Evolutionary conservation across 2,329 filamentous ascomycete genomes (phyloP).

Genomic region (Fusarium clavum): DNA sequence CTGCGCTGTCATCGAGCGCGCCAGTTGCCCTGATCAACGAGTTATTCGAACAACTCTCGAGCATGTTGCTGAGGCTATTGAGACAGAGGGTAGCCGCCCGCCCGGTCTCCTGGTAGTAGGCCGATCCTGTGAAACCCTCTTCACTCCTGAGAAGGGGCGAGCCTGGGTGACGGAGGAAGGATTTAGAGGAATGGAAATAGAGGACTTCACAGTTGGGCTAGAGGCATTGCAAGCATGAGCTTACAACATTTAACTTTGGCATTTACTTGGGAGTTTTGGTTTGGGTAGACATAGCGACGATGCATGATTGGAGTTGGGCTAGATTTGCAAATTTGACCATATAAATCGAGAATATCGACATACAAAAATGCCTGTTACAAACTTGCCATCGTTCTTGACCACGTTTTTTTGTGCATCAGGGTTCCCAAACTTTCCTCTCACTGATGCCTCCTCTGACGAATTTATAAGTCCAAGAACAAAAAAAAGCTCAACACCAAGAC

Average conservation of each 20-base stretch:
- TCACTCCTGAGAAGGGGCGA: slow-evolving; percentile 65
- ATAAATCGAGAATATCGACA: background rate
- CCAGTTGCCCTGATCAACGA: slow-evolving; percentile 92
- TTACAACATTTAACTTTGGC: background rate
- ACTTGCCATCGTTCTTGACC: background rate
- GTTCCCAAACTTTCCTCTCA: background rate
- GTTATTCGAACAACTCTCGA: slow-evolving; percentile 89
- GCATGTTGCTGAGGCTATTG: slow-evolving; percentile 83
- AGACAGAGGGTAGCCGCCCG: slow-evolving; percentile 88
- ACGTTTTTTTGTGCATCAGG: background rate
- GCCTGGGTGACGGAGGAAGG: slow-evolving; percentile 91
- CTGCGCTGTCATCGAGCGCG: slow-evolving; percentile 92
- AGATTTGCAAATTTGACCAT: slow-evolving; percentile 8
- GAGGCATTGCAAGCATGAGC: slow-evolving; percentile 40
- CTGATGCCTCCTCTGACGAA: background rate
- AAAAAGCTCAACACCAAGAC: background rate
- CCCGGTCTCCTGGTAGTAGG: slow-evolving; percentile 91
- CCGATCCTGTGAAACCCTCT: slow-evolving; percentile 81
- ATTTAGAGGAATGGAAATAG: slow-evolving; percentile 76
- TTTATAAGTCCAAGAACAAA: background rate
- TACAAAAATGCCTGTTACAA: background rate
- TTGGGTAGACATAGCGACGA: slow-evolving; percentile 17
- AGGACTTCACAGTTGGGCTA: slow-evolving; percentile 44
- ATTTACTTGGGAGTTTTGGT: slow-evolving; percentile 23
- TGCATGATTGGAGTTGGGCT: slow-evolving; percentile 38